A percentile compares a stretch with the other conserved stretches of the same genome.
These are phyloP conservation scores for Nicotiana paniculata DNA, from an alignment of 257 asterid species.

Conservation along the genomic window DNA sequence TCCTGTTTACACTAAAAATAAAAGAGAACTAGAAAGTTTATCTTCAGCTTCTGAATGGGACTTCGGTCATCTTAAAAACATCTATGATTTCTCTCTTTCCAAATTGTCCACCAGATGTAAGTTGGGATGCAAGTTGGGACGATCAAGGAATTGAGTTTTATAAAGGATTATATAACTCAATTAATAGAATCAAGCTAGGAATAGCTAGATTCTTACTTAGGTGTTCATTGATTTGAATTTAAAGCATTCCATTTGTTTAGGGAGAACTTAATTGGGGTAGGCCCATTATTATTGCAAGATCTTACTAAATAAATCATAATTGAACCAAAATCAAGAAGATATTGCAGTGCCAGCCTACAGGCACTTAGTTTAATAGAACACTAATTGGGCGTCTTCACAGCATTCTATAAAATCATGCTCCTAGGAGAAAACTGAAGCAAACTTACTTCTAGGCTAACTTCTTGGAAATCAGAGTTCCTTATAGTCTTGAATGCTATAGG, in stretches of 20 bases:
- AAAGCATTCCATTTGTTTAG: background rate
- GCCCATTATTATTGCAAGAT: background rate
- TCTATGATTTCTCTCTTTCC: too few species aligned
- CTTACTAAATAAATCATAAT: background rate
- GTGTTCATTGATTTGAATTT: background rate
- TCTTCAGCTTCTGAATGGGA: too few species aligned
- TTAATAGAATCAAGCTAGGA: background rate
- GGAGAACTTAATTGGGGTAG: background rate
- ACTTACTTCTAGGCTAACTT: conserved; percentile 82
- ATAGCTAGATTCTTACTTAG: background rate
- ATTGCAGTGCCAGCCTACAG: background rate
- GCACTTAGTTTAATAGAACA: background rate
- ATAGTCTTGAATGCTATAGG: conserved; percentile 67
- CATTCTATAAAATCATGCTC: background rate
- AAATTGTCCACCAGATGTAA: too few species aligned
- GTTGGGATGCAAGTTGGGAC: too few species aligned
- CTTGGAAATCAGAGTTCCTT: conserved; percentile 86
- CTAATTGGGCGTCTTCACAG: background rate
- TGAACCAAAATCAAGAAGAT: background rate
- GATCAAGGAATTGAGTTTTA: background rate
- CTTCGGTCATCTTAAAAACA: too few species aligned
- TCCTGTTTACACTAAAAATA: too few species aligned
- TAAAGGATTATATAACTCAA: background rate
- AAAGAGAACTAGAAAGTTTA: too few species aligned
- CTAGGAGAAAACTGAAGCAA: conserved; percentile 1